Conservation (phyloP, 23 red algal species). For the Gracilaria vermiculophylla region DNA sequence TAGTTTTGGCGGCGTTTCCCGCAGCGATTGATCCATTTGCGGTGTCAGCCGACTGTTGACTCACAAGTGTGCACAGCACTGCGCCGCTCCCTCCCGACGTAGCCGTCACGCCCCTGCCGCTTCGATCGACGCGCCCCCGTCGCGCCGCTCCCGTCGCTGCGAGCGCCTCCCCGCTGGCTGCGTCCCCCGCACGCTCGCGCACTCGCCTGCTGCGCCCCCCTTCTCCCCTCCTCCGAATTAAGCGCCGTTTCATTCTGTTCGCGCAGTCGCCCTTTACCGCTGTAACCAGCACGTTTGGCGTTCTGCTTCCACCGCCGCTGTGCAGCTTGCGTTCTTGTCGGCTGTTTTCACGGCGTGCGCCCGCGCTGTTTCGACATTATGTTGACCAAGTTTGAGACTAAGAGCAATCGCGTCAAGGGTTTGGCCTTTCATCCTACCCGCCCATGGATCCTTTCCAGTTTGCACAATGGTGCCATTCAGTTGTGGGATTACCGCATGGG, state of each 20-base stretch:
- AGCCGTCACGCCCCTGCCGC: background rate
- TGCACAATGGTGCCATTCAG: slow-evolving; percentile 98
- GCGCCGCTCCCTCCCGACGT: slow-evolving; percentile 17
- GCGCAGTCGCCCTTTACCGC: background rate
- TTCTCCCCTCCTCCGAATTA: background rate
- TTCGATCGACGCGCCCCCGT: background rate
- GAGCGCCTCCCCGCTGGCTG: background rate
- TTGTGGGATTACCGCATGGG: slow-evolving; percentile 96
- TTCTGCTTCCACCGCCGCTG: background rate
- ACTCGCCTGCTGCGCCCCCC: background rate
- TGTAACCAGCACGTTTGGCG: background rate
- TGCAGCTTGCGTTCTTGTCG: background rate
- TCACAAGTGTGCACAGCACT: background rate
- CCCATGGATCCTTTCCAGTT: slow-evolving; percentile 94
- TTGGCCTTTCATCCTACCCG: slow-evolving; percentile 95
- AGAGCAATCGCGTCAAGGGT: slow-evolving; percentile 97
- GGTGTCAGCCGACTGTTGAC: slow-evolving; percentile 22
- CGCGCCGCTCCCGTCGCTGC: background rate
- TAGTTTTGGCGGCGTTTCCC: background rate
- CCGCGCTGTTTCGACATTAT: slow-evolving; percentile 42
- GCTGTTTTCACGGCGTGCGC: background rate
- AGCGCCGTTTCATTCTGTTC: background rate
- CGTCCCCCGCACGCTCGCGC: background rate
- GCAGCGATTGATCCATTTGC: background rate
- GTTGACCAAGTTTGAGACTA: slow-evolving; percentile 98